phyloP scores from a whole-genome alignment of 805 yeast species.

The Isabelozyma rhagii region DNA sequence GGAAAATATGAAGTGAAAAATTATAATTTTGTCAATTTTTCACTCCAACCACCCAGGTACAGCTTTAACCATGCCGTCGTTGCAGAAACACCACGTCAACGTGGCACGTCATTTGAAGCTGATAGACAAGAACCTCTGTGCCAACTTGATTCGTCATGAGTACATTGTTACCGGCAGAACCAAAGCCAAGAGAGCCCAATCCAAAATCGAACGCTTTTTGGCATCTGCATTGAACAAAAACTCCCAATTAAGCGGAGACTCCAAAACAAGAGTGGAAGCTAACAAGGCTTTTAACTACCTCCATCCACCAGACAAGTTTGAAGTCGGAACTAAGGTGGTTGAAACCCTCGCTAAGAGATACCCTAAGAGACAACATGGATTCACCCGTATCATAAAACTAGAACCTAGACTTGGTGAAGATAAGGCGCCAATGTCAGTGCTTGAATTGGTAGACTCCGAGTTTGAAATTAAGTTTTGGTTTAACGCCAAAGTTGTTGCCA shows the following conservation, averaged over 20 bases:
- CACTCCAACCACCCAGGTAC: not conserved
- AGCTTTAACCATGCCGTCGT: constrained; percentile 31
- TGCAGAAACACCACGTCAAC: constrained; percentile 39
- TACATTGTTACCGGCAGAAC: constrained; percentile 41
- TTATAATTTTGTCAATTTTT: no score
- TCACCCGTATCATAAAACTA: constrained; percentile 76
- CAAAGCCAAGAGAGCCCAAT: constrained; percentile 44
- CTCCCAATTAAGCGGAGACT: constrained; percentile 9
- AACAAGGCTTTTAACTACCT: constrained; percentile 22
- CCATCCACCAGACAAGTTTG: constrained; percentile 49
- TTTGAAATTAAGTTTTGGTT: constrained; percentile 71
- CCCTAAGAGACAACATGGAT: constrained; percentile 66
- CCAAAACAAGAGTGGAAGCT: not conserved
- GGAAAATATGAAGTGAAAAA: not conserved
- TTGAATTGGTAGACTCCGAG: constrained; percentile 75
- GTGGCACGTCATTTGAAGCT: constrained; percentile 41
- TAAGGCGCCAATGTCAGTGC: constrained; percentile 81
- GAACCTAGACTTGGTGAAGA: constrained; percentile 85
- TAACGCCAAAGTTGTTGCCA: constrained; percentile 81
- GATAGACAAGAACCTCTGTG: constrained; percentile 44
- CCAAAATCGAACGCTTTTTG: constrained; percentile 36
- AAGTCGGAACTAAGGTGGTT: constrained; percentile 57
- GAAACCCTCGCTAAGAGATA: constrained; percentile 66
- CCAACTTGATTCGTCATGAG: constrained; percentile 43
- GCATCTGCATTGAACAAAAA: constrained; percentile 27